phyloP scores from a whole-genome alignment of 2,329 filamentous ascomycete species.

The Fusarium bulbicola region DNA sequence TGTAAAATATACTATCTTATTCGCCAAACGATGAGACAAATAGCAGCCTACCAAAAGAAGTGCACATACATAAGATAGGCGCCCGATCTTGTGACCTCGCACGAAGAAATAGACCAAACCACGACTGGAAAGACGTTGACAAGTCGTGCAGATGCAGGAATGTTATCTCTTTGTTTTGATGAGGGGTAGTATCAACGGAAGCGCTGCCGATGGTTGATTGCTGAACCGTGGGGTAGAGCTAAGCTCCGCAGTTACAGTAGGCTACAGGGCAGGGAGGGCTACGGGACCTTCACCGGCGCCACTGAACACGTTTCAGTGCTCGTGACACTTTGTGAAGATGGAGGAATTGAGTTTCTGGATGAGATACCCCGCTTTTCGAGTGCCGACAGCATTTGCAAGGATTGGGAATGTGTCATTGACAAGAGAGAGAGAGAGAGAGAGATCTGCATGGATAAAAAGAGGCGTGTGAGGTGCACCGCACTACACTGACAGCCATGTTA shows the following conservation, averaged over 20 bases:
- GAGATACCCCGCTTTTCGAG: background rate
- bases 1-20: background rate
- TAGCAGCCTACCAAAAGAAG: background rate
- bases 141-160: constrained; percentile 22
- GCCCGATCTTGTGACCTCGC: background rate
- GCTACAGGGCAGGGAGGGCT: background rate
- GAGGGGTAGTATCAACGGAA: constrained; percentile 23
- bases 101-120: constrained; percentile 15
- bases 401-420: background rate
- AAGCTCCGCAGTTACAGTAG: background rate
- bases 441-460: background rate
- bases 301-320: background rate
- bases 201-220: constrained; percentile 11
- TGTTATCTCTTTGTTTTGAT: constrained; percentile 17
- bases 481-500: background rate
- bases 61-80: background rate
- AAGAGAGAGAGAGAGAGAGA: background rate
- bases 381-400: background rate
- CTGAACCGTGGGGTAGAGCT: constrained; percentile 7
- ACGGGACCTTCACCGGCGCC: constrained; percentile 15
- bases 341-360: background rate
- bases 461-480: background rate
- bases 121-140: constrained; percentile 18
- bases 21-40: background rate
- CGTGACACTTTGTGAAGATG: background rate